Conservation (phyloP, 257 asterid species). For the Solanum chmielewskii region DNA sequence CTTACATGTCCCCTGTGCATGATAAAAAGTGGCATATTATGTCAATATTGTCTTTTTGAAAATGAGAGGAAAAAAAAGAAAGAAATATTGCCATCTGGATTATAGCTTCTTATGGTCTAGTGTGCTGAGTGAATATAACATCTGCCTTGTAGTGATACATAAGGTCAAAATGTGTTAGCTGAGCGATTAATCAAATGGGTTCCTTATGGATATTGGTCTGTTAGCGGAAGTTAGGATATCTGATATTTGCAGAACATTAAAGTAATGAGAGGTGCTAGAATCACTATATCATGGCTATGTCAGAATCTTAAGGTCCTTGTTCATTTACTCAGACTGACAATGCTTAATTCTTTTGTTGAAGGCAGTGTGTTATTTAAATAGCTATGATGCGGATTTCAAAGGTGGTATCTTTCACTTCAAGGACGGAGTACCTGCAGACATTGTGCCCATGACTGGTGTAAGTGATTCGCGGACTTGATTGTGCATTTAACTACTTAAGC, state of each 20-base stretch:
- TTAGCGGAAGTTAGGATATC: background rate
- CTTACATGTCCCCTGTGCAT: too few relatives aligned
- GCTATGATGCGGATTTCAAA: constrained; percentile 42
- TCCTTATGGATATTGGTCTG: background rate
- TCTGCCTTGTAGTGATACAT: too few relatives aligned
- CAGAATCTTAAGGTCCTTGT: background rate
- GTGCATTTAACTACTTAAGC: background rate
- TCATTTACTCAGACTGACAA: constrained; percentile 3
- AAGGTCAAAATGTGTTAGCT: background rate
- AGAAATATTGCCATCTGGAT: too few relatives aligned
- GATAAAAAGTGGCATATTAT: too few relatives aligned
- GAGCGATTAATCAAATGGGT: background rate
- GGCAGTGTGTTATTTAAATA: constrained; percentile 88
- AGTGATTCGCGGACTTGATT: constrained; percentile 6
- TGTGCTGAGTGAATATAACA: too few relatives aligned
- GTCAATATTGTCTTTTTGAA: too few relatives aligned
- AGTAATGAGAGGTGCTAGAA: background rate
- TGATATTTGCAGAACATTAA: background rate
- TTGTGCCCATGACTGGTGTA: constrained; percentile 80
- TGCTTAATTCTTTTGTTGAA: constrained; percentile 20
- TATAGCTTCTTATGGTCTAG: too few relatives aligned
- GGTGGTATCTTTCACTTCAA: constrained; percentile 91
- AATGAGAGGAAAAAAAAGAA: too few relatives aligned
- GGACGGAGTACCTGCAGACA: constrained; percentile 72
- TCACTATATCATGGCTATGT: background rate